Evolutionary conservation across 306 rosid species (phyloP).

Genomic region (Cucumis melo): DNA sequence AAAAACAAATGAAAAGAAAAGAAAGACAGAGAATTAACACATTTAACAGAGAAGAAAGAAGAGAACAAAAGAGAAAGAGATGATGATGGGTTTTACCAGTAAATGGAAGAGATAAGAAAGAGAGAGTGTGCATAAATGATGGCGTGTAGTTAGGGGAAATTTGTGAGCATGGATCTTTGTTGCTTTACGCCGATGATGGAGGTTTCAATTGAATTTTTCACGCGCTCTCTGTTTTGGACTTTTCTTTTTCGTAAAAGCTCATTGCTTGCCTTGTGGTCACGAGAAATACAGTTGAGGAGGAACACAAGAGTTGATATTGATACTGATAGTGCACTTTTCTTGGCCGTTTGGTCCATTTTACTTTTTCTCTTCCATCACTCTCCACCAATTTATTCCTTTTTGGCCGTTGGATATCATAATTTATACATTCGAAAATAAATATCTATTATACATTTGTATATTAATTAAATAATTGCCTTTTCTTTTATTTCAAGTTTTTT

Average conservation of each 20-base stretch:
- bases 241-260: background rate
- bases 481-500: too few relatives aligned
- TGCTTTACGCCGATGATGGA: constrained; percentile 5
- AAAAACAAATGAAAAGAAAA: background rate
- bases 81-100: constrained; percentile 1
- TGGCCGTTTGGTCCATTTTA: background rate
- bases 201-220: background rate
- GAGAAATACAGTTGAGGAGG: background rate
- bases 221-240: constrained; percentile 3
- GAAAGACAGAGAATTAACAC: background rate
- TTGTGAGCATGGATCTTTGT: background rate
- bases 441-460: too few relatives aligned
- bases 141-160: constrained; percentile 32
- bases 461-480: too few relatives aligned
- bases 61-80: background rate
- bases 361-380: background rate
- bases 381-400: background rate
- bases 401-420: background rate
- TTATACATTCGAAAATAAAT: too few relatives aligned
- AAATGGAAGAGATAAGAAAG: background rate
- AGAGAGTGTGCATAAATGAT: constrained; percentile 26
- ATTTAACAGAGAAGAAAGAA: constrained; percentile 11
- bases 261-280: background rate
- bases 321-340: background rate
- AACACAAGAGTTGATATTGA: background rate